Conservation (phyloP, 2,329 filamentous ascomycete species). For the Aspergillus brunneoviolaceus region DNA sequence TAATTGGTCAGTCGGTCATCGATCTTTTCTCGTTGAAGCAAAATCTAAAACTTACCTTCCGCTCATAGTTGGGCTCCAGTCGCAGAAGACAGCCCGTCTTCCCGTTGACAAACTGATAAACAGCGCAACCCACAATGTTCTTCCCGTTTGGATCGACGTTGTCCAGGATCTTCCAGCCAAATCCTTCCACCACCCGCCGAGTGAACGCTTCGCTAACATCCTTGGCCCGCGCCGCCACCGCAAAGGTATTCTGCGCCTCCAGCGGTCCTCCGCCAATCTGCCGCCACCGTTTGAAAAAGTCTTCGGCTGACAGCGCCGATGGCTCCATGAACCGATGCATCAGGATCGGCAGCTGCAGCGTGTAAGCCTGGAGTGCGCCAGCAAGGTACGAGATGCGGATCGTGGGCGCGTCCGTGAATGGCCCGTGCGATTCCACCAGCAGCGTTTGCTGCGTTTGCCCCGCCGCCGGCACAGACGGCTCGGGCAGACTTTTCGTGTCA, state of each 20-base stretch:
- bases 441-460: conserved; percentile 88
- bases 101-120: conserved; percentile 74
- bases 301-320: conserved; percentile 79
- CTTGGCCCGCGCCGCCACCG: conserved; percentile 58
- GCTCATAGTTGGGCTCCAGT: conserved; percentile 89
- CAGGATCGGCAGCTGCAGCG: conserved; percentile 81
- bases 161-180: conserved; percentile 83
- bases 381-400: conserved; percentile 93
- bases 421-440: conserved; percentile 82
- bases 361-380: conserved; percentile 87
- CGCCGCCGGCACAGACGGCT: conserved; percentile 71
- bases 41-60: conserved; percentile 64
- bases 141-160: conserved; percentile 87
- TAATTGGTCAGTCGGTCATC: conserved; percentile 13
- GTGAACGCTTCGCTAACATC: conserved; percentile 72
- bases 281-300: conserved; percentile 99
- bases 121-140: conserved; percentile 86
- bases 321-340: conserved; percentile 97
- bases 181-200: conserved; percentile 71
- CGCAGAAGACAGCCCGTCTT: conserved; percentile 94
- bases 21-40: background rate
- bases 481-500: conserved; percentile 85
- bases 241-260: conserved; percentile 86
- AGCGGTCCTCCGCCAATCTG: conserved; percentile 88
- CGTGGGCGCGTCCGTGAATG: conserved; percentile 79